phyloP scores from a whole-genome alignment of 331 rosid species.

The Quercus lobata region DNA sequence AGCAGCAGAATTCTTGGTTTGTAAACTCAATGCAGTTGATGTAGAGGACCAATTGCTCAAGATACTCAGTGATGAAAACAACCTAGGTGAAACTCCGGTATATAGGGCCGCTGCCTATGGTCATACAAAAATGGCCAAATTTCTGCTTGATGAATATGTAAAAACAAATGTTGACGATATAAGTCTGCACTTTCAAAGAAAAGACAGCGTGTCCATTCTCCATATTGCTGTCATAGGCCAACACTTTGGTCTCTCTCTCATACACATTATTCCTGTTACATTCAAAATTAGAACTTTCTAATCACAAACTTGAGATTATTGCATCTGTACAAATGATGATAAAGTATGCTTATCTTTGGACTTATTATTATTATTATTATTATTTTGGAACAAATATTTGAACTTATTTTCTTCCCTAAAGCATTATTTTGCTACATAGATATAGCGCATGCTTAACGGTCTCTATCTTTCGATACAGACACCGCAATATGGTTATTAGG shows the following conservation, averaged over 20 bases:
- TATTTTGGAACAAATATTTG: no score
- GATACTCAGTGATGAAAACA: neutral
- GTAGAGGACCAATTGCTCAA: neutral
- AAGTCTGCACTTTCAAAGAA: neutral
- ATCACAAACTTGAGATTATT: neutral
- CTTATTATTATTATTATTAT: no score
- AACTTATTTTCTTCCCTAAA: no score
- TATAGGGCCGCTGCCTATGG: neutral
- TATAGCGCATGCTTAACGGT: neutral
- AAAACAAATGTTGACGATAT: no score
- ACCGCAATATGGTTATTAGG: constrained; percentile 31
- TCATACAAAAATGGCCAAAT: neutral
- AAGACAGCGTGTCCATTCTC: neutral
- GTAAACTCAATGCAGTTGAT: neutral
- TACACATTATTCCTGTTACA: no score
- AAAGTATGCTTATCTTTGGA: no score
- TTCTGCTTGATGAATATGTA: neutral
- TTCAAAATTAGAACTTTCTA: neutral
- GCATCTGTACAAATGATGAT: no score
- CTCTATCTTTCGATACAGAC: constrained; percentile 15
- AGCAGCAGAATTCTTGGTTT: neutral
- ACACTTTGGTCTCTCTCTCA: neutral
- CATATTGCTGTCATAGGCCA: neutral
- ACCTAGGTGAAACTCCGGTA: neutral
- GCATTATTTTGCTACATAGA: no score